Conservation (phyloP, 2,329 filamentous ascomycete genomes). For the Penicillium sclerotiorum region DNA sequence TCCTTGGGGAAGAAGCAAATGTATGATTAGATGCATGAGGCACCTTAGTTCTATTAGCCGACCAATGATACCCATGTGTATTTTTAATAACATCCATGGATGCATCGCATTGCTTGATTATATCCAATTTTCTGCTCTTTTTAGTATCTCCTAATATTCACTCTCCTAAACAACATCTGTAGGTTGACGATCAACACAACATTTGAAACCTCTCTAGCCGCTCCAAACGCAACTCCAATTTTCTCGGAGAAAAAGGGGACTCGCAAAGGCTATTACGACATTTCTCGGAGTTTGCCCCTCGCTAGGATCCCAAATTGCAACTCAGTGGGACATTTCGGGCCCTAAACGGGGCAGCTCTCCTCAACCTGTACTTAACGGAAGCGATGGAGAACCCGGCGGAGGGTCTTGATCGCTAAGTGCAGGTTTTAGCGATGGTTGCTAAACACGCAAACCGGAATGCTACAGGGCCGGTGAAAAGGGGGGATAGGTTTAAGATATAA, state of each 20-base stretch:
- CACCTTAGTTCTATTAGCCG: neutral
- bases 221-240: conserved; percentile 5
- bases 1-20: conserved; percentile 32
- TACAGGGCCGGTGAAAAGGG: conserved; percentile 13
- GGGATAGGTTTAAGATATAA: conserved; percentile 19
- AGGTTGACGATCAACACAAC: too few species aligned
- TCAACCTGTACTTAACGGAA: conserved; percentile 55
- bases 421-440: conserved; percentile 45
- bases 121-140: too few species aligned
- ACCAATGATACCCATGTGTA: conserved; percentile 28
- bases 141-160: neutral
- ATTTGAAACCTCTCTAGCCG: conserved; percentile 4
- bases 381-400: conserved; percentile 30
- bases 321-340: conserved; percentile 26
- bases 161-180: neutral
- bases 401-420: conserved; percentile 48
- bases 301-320: conserved; percentile 21
- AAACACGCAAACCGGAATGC: conserved; percentile 17
- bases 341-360: conserved; percentile 38
- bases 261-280: conserved; percentile 14
- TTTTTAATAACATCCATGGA: neutral
- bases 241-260: neutral
- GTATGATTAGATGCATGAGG: neutral
- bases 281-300: conserved; percentile 9
- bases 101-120: too few species aligned